Evolutionary conservation across 163 green algal species (phyloP).

Genomic region (Chloromonas sp.): DNA sequence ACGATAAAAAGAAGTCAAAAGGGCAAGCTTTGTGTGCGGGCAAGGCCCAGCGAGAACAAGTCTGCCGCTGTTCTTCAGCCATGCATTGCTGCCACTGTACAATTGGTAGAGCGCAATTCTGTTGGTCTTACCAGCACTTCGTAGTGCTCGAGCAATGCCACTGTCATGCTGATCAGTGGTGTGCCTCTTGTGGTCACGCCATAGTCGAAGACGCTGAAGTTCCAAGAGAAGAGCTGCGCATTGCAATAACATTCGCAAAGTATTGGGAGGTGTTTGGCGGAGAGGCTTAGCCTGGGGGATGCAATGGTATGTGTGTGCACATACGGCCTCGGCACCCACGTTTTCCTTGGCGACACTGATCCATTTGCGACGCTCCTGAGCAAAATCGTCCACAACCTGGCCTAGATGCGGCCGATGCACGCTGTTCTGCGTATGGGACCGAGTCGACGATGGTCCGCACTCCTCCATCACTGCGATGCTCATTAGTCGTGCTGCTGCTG

Average conservation of each 20-base stretch:
- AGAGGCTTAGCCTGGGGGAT: too few relatives aligned
- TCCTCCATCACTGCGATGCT: too few relatives aligned
- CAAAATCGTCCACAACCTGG: not conserved
- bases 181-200: slow-evolving; percentile 29
- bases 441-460: too few relatives aligned
- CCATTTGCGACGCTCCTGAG: not conserved
- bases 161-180: slow-evolving; percentile 58
- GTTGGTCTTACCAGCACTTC: slow-evolving; percentile 50
- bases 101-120: not conserved
- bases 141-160: slow-evolving; percentile 59
- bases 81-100: not conserved
- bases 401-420: too few relatives aligned
- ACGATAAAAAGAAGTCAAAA: not conserved
- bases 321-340: not conserved
- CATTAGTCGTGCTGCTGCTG: too few relatives aligned
- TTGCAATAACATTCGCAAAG: too few relatives aligned
- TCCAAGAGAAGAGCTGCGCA: slow-evolving; percentile 70
- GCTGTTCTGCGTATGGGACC: too few relatives aligned
- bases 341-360: not conserved
- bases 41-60: slow-evolving; percentile 21
- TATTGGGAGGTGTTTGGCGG: too few relatives aligned
- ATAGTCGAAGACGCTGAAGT: slow-evolving; percentile 78
- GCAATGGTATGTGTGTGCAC: too few relatives aligned
- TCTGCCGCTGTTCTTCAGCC: too few relatives aligned
- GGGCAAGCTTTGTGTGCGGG: slow-evolving; percentile 13